Base-by-base conservation (phyloP, 495 filamentous ascomycete species). In the Neurospora sp. region DNA sequence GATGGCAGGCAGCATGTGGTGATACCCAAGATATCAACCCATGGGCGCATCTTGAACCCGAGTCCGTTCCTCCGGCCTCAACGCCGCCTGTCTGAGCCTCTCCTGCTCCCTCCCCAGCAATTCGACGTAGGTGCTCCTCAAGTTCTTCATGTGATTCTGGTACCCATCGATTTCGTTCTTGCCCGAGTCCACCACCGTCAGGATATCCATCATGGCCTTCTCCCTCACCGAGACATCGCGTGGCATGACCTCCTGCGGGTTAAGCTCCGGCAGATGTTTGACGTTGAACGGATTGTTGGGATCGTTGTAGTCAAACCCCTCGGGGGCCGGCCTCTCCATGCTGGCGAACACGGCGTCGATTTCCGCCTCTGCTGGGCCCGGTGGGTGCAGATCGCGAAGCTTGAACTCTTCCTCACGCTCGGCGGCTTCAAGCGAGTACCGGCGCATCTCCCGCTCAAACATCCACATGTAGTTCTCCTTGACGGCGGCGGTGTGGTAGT, bases 321-420 rank as follows among this genome's bases (percentile, higher is more conserved):
- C 71, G 6, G 41, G 22, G 6, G 78, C 77, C 9, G 73, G 73
- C 18, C 78, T 76, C 45, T 73, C 74, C 79, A 82, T 81, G 72
- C 75, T 77, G 35, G 16, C 22, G 12, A 82, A 72, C 18, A 80
- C 71, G n/a, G 10, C 18, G 69, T 82, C 78, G 10, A 72, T 71
- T 70, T 81, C 81, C 12, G 45, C 59, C 53, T 65, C 53, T 35
- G 53, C 22, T 7, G 53, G 53, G 27, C 53, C 53, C 12, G 53
- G 27, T 4, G 70, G 70, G 20, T 70, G 20, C 61, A 80, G 31
- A 6, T 45, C 68, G 12, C 69, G 44, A 31, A 45, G 45, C 10
- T 88, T 88, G 75, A 91, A 88, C n/a, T 91, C 88, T 9, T 89
- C 88, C 41, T 89, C 86, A 37, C 82, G 81, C 45, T 94, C 82